Evolutionary conservation across 2,329 filamentous ascomycete genomes (phyloP), one percentile per base, ranked within the genome.

Genomic region (Xylariaceae sp.): DNA sequence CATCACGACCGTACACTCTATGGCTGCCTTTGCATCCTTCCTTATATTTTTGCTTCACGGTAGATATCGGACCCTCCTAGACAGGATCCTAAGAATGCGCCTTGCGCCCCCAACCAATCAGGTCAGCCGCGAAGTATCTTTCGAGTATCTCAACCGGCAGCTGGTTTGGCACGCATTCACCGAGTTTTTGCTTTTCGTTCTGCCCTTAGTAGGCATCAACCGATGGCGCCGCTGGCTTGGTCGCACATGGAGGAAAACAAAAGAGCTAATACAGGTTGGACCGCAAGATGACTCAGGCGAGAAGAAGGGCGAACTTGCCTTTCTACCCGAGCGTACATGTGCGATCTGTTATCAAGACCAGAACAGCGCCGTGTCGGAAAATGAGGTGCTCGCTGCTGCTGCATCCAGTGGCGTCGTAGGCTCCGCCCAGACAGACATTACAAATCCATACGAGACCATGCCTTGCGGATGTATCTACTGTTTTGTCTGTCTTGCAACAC

Each of bases 101-200:
- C 81, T 99, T 40, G 87, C 90, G 3, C 87, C 94, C 7, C 87
- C 88, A 5, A 91, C 87, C 3, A 90, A 82, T 63, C 89, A 95
- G 65, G 87, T 95, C 56, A 89, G 83, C 65, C 81, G 92, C 31
- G 90, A 97, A 69, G 91, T 99, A 22, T 95, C 89, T 1, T 97
- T 99, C 66, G 94, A 99, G 71, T 97, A 96, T 63, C 81, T 97
- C 44, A 99, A 99, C 68, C 85, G 94, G 42, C 94, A 99, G 71
- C 82, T 99, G 11, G 94, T 99, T 35, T 99, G 94, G 94, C 94
- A 99, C 70, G 94, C 94, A n/a, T 96, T 99, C 63, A 99, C 94
- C 22, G 94, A 99, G 67, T 99, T 99, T 62, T 76, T 99, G n/a
- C 80, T 99, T 31, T 99, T 97, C 68, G 81, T 97, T 15, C 77